Percentiles rank a stretch among this genome's conserved stretches.
These are phyloP conservation scores for Prunus persica DNA, from an alignment of 306 rosid species.

Conservation along the genomic window Prunus_persica_NCBIv2 NC_034012.1:19447001-19447500, in stretches of 20 bases:
- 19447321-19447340: neutral
- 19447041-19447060: too few relatives aligned
- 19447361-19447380: too few relatives aligned
- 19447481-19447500: neutral
- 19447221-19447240: too few relatives aligned
- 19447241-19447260: neutral
- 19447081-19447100: neutral
- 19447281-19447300: constrained; percentile 2
- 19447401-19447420: neutral
- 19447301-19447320: constrained; percentile 4
- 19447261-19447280: neutral
- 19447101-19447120: neutral
- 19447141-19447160: too few relatives aligned
- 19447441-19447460: neutral
- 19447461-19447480: constrained; percentile 1
- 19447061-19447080: neutral
- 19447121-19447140: neutral
- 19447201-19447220: too few relatives aligned
- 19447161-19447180: too few relatives aligned
- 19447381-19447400: neutral
- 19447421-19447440: neutral
- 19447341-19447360: neutral
- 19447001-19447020: neutral
- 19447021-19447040: neutral
- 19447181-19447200: too few relatives aligned